Conservation (phyloP, 129 eudicot genomes). For the Saussurea involucrata region DNA sequence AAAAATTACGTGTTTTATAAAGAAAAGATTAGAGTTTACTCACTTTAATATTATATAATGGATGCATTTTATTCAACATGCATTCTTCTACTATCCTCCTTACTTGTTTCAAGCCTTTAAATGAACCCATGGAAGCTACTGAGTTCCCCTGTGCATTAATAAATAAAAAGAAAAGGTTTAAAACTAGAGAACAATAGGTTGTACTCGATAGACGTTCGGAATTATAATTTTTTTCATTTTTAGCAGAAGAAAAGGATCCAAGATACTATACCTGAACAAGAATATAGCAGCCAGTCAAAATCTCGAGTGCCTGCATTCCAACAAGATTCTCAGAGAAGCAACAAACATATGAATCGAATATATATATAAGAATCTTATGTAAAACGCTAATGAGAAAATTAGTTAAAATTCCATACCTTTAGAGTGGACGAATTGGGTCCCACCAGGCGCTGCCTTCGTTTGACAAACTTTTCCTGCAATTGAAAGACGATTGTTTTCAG, state of each 20-base stretch:
- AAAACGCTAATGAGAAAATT: background rate
- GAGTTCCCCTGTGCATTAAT: conserved; percentile 67
- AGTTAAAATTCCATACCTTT: conserved; percentile 54
- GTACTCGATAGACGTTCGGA: background rate
- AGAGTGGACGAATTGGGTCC: conserved; percentile 83
- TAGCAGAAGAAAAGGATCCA: background rate
- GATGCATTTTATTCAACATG: conserved; percentile 87
- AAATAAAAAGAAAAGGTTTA: background rate
- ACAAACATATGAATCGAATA: background rate
- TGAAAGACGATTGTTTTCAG: background rate
- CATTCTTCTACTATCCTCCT: conserved; percentile 90
- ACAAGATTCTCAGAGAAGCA: conserved; percentile 10
- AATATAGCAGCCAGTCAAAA: conserved; percentile 89
- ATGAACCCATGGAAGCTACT: conserved; percentile 94
- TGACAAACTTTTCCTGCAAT: conserved; percentile 90
- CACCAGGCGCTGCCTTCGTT: conserved; percentile 79
- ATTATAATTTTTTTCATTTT: background rate
- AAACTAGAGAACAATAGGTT: background rate
- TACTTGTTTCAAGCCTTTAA: conserved; percentile 92
- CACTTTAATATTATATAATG: conserved; percentile 77
- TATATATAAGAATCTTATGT: background rate
- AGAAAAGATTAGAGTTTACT: background rate
- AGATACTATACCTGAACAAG: conserved; percentile 68
- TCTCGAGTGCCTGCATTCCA: conserved; percentile 84
- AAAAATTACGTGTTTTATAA: background rate